Evolutionary conservation across 768 basidiomycete species (phyloP).

Genomic region (Mycena rosella): DNA sequence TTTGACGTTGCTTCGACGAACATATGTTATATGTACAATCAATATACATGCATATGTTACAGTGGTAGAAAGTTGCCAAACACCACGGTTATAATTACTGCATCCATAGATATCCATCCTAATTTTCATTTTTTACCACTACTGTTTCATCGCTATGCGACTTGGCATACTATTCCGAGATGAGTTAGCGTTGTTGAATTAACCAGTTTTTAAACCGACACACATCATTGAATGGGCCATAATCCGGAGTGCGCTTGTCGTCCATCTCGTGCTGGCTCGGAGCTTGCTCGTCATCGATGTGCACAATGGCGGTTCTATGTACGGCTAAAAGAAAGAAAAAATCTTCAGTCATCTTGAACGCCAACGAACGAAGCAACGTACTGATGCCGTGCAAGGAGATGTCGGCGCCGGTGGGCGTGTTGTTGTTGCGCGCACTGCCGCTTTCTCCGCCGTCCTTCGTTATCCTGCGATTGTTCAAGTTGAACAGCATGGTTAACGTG

Average conservation of each 20-base stretch:
- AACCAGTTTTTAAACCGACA: neutral
- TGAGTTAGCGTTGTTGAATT: no score
- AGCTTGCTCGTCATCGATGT: constrained; percentile 8
- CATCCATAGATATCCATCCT: no score
- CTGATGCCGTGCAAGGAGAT: constrained; percentile 15
- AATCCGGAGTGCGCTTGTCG: constrained; percentile 2
- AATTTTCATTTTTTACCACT: no score
- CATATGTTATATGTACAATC: no score
- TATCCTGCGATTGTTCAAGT: constrained; percentile 7
- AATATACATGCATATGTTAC: no score
- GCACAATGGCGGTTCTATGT: constrained; percentile 9
- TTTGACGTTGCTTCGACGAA: no score
- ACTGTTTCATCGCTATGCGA: no score
- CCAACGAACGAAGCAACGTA: neutral
- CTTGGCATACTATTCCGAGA: no score
- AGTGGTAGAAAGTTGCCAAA: no score
- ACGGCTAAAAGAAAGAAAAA: no score
- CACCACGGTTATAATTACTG: no score
- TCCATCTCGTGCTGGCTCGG: neutral
- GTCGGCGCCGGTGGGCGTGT: constrained; percentile 1
- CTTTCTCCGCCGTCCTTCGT: neutral
- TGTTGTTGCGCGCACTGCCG: neutral
- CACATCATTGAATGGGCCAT: constrained; percentile 1
- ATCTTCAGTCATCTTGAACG: neutral
- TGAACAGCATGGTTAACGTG: constrained; percentile 3